These are phyloP conservation scores for Jamesozyma spencerorum DNA, from an alignment of 805 yeast species.

Conservation along the genomic window DNA sequence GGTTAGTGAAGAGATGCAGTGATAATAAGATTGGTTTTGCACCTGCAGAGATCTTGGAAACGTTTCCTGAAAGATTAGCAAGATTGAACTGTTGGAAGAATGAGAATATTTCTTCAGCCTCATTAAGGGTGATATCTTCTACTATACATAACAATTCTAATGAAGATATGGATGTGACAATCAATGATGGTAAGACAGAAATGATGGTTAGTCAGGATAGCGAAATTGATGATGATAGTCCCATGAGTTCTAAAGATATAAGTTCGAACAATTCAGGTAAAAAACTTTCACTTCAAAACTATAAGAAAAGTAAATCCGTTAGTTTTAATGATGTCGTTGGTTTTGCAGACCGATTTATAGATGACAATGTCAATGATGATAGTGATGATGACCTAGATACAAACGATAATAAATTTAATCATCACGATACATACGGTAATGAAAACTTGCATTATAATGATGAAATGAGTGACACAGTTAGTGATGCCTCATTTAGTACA, in stretches of 20 bases:
- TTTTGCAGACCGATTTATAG: slow-evolving; percentile 27
- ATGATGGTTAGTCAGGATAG: neutral
- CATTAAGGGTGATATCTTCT: neutral
- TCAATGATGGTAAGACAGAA: neutral
- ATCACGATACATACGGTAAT: slow-evolving; percentile 32
- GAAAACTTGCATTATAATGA: slow-evolving; percentile 26
- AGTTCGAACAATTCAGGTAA: neutral
- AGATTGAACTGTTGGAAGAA: slow-evolving; percentile 87
- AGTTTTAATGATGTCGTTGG: slow-evolving; percentile 29
- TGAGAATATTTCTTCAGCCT: slow-evolving; percentile 42
- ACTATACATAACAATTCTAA: slow-evolving; percentile 1
- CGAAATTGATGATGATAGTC: neutral
- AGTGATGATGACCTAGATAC: slow-evolving; percentile 18
- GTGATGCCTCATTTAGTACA: slow-evolving; percentile 29
- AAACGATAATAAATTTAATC: slow-evolving; percentile 12
- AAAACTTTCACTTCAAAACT: slow-evolving; percentile 6
- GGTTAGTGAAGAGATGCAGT: slow-evolving; percentile 60
- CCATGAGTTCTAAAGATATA: neutral
- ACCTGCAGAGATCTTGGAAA: slow-evolving; percentile 92
- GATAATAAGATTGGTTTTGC: slow-evolving; percentile 83
- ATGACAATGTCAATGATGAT: slow-evolving; percentile 16
- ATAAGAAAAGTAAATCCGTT: slow-evolving; percentile 25
- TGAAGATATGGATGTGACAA: slow-evolving; percentile 2
- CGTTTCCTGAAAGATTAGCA: slow-evolving; percentile 84
- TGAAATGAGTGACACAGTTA: slow-evolving; percentile 25